Evolutionary conservation across 192 early-diverging fungal species (phyloP).

Genomic region (Coemansia sp.): DNA sequence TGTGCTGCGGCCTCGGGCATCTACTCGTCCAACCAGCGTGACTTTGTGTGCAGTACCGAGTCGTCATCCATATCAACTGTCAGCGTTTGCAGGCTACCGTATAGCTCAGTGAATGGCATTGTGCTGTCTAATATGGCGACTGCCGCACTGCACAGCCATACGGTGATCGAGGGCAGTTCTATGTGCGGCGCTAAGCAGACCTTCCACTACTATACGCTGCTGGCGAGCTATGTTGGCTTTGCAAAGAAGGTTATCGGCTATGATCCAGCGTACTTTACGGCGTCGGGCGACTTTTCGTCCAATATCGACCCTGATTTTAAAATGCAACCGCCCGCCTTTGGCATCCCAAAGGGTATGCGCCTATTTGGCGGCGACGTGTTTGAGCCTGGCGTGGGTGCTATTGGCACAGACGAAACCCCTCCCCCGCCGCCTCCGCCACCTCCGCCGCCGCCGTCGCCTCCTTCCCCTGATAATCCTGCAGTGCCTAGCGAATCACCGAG

Average conservation of each 20-base stretch:
- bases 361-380: neutral
- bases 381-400: neutral
- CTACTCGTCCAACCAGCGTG: conserved; percentile 13
- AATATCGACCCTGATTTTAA: neutral
- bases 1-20: conserved; percentile 16
- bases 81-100: conserved; percentile 14
- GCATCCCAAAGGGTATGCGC: neutral
- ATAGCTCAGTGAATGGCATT: conserved; percentile 9
- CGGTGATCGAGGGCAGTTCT: conserved; percentile 5
- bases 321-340: conserved; percentile 1
- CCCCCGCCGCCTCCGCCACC: neutral
- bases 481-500: neutral
- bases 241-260: conserved; percentile 12
- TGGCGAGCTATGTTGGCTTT: conserved; percentile 18
- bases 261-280: conserved; percentile 4
- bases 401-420: neutral
- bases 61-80: neutral
- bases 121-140: conserved; percentile 8
- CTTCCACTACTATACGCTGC: conserved; percentile 16
- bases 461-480: neutral
- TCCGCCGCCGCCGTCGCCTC: neutral
- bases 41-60: conserved; percentile 26
- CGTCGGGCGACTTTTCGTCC: neutral
- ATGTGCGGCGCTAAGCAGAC: conserved; percentile 11
- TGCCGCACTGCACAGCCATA: conserved; percentile 20